Evolutionary conservation across 2,329 filamentous ascomycete genomes (phyloP), one percentile per base, ranked within the genome.

Genomic region (Alternaria metachromatica): DNA sequence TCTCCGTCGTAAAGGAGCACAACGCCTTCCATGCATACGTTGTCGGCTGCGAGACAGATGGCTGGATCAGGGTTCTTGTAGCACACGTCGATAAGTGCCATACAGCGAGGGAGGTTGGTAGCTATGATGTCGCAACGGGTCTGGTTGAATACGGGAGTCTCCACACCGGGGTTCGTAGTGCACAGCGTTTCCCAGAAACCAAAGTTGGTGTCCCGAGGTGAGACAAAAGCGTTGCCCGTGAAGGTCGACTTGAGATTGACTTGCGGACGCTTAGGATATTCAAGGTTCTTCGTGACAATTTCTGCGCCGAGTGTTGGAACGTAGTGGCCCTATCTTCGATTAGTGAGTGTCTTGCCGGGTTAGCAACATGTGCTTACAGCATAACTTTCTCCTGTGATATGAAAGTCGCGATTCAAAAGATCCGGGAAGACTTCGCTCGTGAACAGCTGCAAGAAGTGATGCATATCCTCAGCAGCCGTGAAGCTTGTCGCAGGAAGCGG

Each of bases 331-430:
- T 76, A 37, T 61, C 37, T 78, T 57, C 10, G 26, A 37, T 48
- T 4, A 56, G 54, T 48, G 23, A 9, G 9, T 41, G 26, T 33
- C 18, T 18, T 28, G 58, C 13, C 57, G 18, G 43, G 37, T 53
- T 21, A n/a, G 2, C n/a, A 21, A 53, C 11, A 46, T 9, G 28
- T 10, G 75, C 76, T 68, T 69, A 82, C 81, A n/a, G 76, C 84
- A 73, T 84, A 86, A 60, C 81, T 83, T 63, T 86, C 84, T 0
- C 84, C 84, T 0, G 84, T 81, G 26, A 86, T 81, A 48, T 85
- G 81, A 26, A 87, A 79, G 5, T 82, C 77, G 4, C 76, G 70
- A 1, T 78, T 57, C 28, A 69, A 66, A 18, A 82, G 70, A 9
- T 81, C 70, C 0, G 84, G 84, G 57, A 86, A 85, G 1, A 84